A percentile compares a stretch with the other conserved stretches of the same genome.
These are phyloP conservation scores for Myxozyma melibiosi DNA, from an alignment of 805 yeast genomes.

Conservation along the genomic window DNA sequence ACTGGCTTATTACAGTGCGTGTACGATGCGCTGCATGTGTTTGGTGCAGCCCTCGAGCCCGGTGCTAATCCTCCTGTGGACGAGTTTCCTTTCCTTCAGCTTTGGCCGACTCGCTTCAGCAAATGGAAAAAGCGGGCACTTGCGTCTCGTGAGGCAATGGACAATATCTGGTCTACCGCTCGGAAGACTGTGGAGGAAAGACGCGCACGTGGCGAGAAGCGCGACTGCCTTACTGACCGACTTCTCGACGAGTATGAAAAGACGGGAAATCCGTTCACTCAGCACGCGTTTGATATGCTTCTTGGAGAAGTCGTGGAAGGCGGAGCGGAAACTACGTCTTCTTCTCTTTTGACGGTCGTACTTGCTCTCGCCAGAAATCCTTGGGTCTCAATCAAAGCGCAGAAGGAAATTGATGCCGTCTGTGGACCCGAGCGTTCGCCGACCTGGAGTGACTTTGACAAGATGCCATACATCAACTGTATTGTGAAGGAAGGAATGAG, in stretches of 20 bases:
- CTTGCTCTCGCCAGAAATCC: background rate
- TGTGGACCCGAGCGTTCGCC: background rate
- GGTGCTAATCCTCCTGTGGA: background rate
- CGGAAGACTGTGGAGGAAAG: background rate
- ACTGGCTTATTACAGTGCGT: background rate
- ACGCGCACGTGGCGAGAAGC: background rate
- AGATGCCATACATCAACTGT: background rate
- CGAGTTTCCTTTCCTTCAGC: background rate
- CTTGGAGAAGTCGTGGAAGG: background rate
- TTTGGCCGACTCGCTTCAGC: background rate
- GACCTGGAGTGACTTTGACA: background rate
- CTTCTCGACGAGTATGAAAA: background rate
- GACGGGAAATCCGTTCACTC: background rate
- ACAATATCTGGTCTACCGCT: background rate
- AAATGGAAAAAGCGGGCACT: background rate
- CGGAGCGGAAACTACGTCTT: background rate
- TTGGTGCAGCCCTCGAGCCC: background rate
- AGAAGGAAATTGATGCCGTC: background rate
- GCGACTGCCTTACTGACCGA: background rate
- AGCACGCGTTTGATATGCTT: background rate
- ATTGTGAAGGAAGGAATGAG: background rate
- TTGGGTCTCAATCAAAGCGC: background rate
- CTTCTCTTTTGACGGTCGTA: background rate
- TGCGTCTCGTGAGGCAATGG: background rate
- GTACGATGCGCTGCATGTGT: background rate